Base-by-base conservation (phyloP, 768 basidiomycete species). In the Amanita muscaria region DNA sequence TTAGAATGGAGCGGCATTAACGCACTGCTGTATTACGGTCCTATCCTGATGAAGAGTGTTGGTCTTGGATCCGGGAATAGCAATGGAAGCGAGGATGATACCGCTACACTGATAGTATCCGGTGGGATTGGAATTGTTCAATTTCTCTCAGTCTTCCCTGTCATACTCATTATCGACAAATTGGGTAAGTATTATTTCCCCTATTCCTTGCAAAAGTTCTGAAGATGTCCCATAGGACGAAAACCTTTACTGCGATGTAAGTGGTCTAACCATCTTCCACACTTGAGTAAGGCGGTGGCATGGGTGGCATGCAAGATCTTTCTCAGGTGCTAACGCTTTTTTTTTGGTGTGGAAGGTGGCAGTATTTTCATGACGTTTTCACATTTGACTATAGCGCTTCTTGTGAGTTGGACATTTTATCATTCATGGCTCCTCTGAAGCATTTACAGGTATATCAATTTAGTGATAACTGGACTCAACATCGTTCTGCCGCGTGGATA, bases 1-100 rank as follows among this genome's bases (percentile, higher is more conserved):
- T n/a, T 53, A 89, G 86, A 89, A 64, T 89, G 88, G 88, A 82
- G 79, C 47, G 88, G 88, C 2, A 90, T 89, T 50, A 90, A 89
- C 54, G 86, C 88, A 8, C 57, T 90, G 24, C 65, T 89, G 6
- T 90, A 89, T 53, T 90, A 88, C 52, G 87, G 86, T 1, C 88
- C 88, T 1, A 78, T 76, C 0, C 67, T 90, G 2, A 73, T 88
- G 36, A 69, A 59, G 24, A 77, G 66, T 40, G 69, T 89, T 34
- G 86, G 84, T 3, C 49, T 88, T 21, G 63, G 65, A 16, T 32
- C 41, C 32, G 79, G 80, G 14, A 22, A 22, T 37, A 19, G 16
- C 12, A 18, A 19, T 14, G 38, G 38, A 23, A 27, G 43, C 1
- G 16, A 19, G n/a, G 43, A 44, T 22, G 75, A 79, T 47, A 71